Base-by-base conservation (phyloP, 140 eudicot genomes). In the Cichorium intybus region DNA sequence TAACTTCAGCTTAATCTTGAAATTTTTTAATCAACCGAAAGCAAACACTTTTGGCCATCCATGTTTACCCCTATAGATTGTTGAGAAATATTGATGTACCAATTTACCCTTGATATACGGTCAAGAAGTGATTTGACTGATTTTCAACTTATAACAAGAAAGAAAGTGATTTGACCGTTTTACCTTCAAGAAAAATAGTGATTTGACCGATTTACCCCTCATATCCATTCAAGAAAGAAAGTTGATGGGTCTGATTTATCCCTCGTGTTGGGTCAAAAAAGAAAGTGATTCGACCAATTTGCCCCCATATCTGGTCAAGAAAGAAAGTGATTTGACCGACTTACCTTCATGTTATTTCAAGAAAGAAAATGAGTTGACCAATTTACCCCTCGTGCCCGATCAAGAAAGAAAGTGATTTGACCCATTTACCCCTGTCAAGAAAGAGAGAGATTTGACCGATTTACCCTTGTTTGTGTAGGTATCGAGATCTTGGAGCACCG, bases 401-500 rank as follows among this genome's bases (percentile, higher is more conserved):
- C 34, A 4, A 29, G 34, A 29, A 31, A 31, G 9, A 31, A 31
- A 31, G 35, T 31, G 35, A 31, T 31, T 5, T 8, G 35, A 31
- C 35, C 35, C 0, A 31, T 31, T 31, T 31, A 31, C 35, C 22
- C 31, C 47, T 31, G 11, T 5, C n/a, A 22, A 50, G 21, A 33
- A 12, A 7, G n/a, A 15, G 33, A 21, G 2, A 20, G 14, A 31
- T 9, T 34, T 60, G 50, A 22, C 34, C 45, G 45, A 55, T 15
- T 9, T 28, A 60, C 29, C 52, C 37, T 47, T 69, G 22, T 34
- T 34, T 48, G n/a, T 70, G 69, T 52, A 92, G 98, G 96, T 92
- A 15, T 59, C 87, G 16, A 77, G 86, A 67, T 92, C 98, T 12
- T 88, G 98, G 98, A 82, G 66, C 39, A 75, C 66, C 0, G 87